phyloP scores from a whole-genome alignment of 1,284 basidiomycete genomes.

The Volvariella volvacea region DNA sequence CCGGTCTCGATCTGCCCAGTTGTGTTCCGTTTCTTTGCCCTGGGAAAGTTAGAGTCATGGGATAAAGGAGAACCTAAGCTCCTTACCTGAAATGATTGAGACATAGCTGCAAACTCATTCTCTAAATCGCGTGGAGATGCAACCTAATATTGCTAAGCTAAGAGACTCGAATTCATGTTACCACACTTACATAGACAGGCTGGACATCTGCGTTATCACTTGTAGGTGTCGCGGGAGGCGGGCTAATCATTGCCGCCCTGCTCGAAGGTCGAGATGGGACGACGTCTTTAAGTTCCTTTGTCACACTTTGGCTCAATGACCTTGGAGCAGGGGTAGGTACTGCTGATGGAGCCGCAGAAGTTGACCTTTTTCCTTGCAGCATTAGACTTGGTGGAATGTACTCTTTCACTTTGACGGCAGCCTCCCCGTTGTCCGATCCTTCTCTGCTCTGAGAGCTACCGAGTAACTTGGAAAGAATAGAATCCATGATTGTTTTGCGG shows the following conservation, averaged over 20 bases:
- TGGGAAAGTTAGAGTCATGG: slow-evolving; percentile 20
- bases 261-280: slow-evolving; percentile 50
- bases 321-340: too few species aligned
- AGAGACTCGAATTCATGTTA: slow-evolving; percentile 1
- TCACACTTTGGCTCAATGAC: slow-evolving; percentile 24
- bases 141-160: slow-evolving; percentile 46
- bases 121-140: slow-evolving; percentile 83
- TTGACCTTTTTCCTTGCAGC: slow-evolving; percentile 28
- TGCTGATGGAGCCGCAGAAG: slow-evolving; percentile 25
- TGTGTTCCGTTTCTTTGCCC: slow-evolving; percentile 96
- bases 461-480: slow-evolving; percentile 58
- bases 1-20: slow-evolving; percentile 86
- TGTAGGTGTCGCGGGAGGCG: slow-evolving; percentile 33
- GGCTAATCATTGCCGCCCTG: slow-evolving; percentile 42
- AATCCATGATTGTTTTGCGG: slow-evolving; percentile 79
- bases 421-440: slow-evolving; percentile 56
- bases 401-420: slow-evolving; percentile 35
- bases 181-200: slow-evolving; percentile 63
- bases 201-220: slow-evolving; percentile 45
- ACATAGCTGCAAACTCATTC: slow-evolving; percentile 75
- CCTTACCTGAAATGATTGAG: slow-evolving; percentile 73
- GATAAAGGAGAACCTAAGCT: slow-evolving; percentile 8
- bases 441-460: slow-evolving; percentile 41
- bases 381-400: slow-evolving; percentile 71
- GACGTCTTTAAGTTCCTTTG: slow-evolving; percentile 40